Conservation (phyloP, 768 basidiomycete species). For the Kwoniella europaea region DNA sequence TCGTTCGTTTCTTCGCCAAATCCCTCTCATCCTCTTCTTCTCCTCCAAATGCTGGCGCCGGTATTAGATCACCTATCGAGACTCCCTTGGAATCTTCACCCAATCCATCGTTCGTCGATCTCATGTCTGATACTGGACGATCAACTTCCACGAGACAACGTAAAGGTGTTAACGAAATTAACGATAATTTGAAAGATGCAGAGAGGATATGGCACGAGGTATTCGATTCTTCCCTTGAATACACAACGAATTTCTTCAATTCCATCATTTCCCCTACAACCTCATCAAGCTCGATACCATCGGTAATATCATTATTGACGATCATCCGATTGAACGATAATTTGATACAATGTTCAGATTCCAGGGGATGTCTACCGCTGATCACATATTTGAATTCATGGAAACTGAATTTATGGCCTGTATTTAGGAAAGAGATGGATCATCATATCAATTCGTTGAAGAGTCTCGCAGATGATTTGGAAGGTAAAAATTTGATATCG, state of each 20-base stretch:
- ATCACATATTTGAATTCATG: constrained; percentile 80
- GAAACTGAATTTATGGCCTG: constrained; percentile 87
- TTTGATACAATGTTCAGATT: constrained; percentile 74
- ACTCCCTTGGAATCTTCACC: constrained; percentile 30
- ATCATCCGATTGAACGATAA: constrained; percentile 91
- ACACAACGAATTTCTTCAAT: constrained; percentile 76
- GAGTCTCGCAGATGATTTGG: constrained; percentile 75
- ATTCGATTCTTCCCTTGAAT: constrained; percentile 87
- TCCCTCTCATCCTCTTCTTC: background rate
- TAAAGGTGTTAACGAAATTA: constrained; percentile 16
- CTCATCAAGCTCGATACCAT: constrained; percentile 59
- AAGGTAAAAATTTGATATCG: constrained; percentile 38
- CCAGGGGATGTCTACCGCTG: constrained; percentile 76
- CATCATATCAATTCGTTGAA: constrained; percentile 81
- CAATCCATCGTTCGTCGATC: constrained; percentile 28
- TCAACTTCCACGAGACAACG: constrained; percentile 12
- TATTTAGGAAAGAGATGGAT: constrained; percentile 86
- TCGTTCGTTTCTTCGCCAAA: constrained; percentile 77
- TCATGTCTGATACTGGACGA: constrained; percentile 32
- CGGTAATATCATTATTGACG: constrained; percentile 76
- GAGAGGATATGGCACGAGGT: constrained; percentile 81
- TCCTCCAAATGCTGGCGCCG: background rate
- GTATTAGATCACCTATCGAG: constrained; percentile 17
- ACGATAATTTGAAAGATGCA: constrained; percentile 48
- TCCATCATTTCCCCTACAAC: constrained; percentile 69